Conservation (phyloP, 164 flowering plant genomes). For the Tetrastigma voinierianum region DNA sequence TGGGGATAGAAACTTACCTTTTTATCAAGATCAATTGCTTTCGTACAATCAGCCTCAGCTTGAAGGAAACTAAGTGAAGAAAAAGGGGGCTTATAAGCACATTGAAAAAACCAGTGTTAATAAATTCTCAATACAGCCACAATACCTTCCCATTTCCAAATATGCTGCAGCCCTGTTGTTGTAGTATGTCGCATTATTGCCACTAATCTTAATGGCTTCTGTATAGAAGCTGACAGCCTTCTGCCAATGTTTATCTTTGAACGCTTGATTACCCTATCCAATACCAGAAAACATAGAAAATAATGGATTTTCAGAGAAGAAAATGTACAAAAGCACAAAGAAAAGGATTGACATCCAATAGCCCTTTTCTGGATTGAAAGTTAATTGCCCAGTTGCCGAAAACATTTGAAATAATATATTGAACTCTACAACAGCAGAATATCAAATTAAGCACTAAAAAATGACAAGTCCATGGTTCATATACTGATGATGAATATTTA, state of each 20-base stretch:
- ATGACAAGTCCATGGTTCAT: neutral
- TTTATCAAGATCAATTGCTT: conserved; percentile 82
- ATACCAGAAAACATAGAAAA: neutral
- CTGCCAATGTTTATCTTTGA: conserved; percentile 84
- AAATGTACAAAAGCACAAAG: neutral
- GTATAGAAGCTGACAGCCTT: conserved; percentile 78
- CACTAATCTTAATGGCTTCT: conserved; percentile 83
- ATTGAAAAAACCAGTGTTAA: neutral
- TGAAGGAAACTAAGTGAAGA: conserved; percentile 57
- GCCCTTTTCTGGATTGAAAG: neutral
- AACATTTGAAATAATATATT: neutral
- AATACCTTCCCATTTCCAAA: conserved; percentile 84
- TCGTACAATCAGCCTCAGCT: conserved; percentile 87
- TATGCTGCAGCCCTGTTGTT: conserved; percentile 96
- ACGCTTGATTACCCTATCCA: conserved; percentile 89
- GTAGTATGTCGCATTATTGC: conserved; percentile 85
- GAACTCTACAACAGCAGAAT: neutral
- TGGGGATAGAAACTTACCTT: conserved; percentile 47
- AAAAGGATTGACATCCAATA: neutral
- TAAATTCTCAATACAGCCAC: neutral
- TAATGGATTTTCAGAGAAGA: neutral
- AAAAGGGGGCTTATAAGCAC: conserved; percentile 11
- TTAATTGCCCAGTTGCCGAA: neutral
- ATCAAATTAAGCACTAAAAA: neutral
- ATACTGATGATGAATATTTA: neutral